Percentiles rank a stretch among this genome's conserved stretches.
Conservation (phyloP, 2,329 filamentous ascomycete species). For the Akanthomyces lecanii region DNA sequence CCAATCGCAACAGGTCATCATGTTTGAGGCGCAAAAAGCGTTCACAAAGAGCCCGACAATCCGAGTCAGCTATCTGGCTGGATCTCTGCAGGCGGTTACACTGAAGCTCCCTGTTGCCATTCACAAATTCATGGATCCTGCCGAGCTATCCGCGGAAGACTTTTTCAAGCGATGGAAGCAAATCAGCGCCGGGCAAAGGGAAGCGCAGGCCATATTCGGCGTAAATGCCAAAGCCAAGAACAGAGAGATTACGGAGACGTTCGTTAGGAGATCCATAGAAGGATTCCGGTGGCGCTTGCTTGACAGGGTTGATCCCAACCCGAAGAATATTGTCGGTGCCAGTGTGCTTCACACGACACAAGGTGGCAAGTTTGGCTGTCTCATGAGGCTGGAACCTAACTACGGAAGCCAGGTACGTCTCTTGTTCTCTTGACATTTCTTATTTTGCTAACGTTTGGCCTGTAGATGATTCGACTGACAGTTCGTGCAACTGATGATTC, state of each 20-base stretch:
- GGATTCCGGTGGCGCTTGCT: constrained; percentile 89
- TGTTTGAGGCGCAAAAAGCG: constrained; percentile 81
- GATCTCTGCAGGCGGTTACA: constrained; percentile 86
- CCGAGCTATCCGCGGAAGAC: constrained; percentile 80
- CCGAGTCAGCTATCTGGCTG: constrained; percentile 88
- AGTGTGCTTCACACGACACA: constrained; percentile 79
- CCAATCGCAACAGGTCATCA: constrained; percentile 89
- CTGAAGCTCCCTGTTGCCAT: constrained; percentile 82
- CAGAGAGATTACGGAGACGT: constrained; percentile 63
- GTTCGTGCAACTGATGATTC: constrained; percentile 89
- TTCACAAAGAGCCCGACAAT: constrained; percentile 87
- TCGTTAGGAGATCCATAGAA: constrained; percentile 68
- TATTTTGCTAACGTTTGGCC: constrained; percentile 23
- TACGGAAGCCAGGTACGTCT: constrained; percentile 76
- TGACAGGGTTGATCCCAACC: constrained; percentile 82
- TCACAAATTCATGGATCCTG: constrained; percentile 96
- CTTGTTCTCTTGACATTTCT: not conserved
- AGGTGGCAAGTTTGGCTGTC: constrained; percentile 87
- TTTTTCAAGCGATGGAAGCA: constrained; percentile 99
- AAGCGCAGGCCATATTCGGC: constrained; percentile 83
- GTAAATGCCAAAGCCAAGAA: constrained; percentile 47
- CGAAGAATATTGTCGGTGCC: constrained; percentile 88
- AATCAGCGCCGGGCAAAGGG: constrained; percentile 82
- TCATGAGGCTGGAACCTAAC: constrained; percentile 92
- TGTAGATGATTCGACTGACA: constrained; percentile 89